Base-by-base conservation (phyloP, 2,329 filamentous ascomycete species). In the Penicillium sp. region DNA sequence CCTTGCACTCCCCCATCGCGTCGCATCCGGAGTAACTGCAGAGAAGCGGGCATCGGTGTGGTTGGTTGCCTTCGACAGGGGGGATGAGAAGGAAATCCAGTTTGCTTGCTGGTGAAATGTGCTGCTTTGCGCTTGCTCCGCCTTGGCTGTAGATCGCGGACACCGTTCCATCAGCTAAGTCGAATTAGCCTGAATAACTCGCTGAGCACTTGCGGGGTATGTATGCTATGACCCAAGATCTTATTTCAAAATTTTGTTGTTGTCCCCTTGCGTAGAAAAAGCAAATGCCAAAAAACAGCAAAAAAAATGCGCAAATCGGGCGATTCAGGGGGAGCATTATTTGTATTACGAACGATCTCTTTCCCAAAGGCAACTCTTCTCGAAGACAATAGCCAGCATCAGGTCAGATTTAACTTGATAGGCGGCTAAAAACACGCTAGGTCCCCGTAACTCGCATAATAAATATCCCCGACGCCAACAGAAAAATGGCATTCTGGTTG, bases 111-210 rank as follows among this genome's bases (percentile, higher is more conserved):
- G 35, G 35, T 41, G 11, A 13, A 15, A 13, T 17, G 49, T 7
- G 38, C 31, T 38, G 30, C n/a, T 7, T 41, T 53, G 29, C 41
- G 19, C 23, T 23, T 13, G 21, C 44, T 44, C 58, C 50, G 51
- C 45, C 51, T 60, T 60, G 58, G 58, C 58, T 60, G 58, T 55
- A 38, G 51, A 60, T 60, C 58, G 44, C 35, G n/a, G 38, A n/a
- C 29, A 50, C 48, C 29, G 48, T 50, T 30, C 48, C 48, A 50
- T 50, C 15, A 19, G 48, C 52, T 19, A 46, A 15, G 11, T 3
- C 4, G 2, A 46, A 30, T 26, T 38, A 26, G 19, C 51, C 31
- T 8, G 19, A 26, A 21, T 23, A 21, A 6, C 1, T n/a, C 3
- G 35, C 45, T 49, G 54, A 15, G 3, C 17, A 7, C 29, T 50